Conservation (phyloP, 306 rosid species). For the Glycyrrhiza uralensis region DNA sequence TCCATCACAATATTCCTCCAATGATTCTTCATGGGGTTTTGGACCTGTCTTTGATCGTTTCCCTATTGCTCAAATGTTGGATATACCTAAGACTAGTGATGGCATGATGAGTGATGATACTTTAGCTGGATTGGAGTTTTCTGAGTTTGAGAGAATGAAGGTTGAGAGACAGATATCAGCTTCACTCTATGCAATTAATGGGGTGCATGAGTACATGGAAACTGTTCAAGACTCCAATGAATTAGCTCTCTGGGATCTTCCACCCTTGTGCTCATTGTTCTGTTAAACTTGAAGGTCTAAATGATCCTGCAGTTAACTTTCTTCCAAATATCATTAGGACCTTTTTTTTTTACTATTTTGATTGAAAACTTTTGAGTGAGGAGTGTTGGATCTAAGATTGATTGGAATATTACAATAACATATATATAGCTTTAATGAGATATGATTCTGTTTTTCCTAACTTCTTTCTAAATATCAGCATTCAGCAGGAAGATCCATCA, state of each 20-base stretch:
- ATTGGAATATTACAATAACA: constrained; percentile 26
- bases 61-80: constrained; percentile 47
- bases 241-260: constrained; percentile 86
- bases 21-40: constrained; percentile 45
- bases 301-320: background rate
- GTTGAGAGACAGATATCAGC: constrained; percentile 93
- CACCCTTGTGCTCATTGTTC: constrained; percentile 71
- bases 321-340: constrained; percentile 8
- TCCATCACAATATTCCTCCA: constrained; percentile 22
- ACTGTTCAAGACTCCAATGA: constrained; percentile 65
- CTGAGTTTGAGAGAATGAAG: constrained; percentile 82
- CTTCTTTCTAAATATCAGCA: constrained; percentile 6
- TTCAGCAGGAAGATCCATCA: constrained; percentile 23
- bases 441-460: constrained; percentile 9
- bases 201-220: constrained; percentile 88
- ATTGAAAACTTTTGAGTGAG: constrained; percentile 4
- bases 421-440: constrained; percentile 6
- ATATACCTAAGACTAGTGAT: constrained; percentile 42
- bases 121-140: constrained; percentile 37
- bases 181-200: constrained; percentile 87
- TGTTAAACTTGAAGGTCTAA: constrained; percentile 33
- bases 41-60: constrained; percentile 47
- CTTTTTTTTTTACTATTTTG: background rate
- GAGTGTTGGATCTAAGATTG: constrained; percentile 21
- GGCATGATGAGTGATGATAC: background rate